A percentile compares a stretch with the other conserved stretches of the same genome.
Evolutionary conservation across 106 monocot genomes (phyloP).

Genomic region (Phalaenopsis equestris): DNA sequence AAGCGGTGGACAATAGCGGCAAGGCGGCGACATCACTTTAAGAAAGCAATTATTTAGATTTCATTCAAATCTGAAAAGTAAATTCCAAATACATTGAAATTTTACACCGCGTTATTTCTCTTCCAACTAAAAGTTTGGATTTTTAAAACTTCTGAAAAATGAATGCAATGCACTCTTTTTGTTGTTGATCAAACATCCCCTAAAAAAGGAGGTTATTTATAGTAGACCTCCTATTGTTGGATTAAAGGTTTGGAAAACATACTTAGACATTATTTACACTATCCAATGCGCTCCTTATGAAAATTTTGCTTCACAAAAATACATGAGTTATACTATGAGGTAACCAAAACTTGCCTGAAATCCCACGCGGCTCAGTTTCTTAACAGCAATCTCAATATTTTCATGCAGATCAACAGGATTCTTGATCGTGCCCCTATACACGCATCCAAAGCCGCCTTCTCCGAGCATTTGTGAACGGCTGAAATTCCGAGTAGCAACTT

Average conservation of each 20-base stretch:
- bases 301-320: not conserved
- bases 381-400: constrained; percentile 43
- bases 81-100: too few relatives aligned
- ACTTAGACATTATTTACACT: not conserved
- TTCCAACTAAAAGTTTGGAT: too few relatives aligned
- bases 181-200: too few relatives aligned
- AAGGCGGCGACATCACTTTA: too few relatives aligned
- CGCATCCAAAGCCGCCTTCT: constrained; percentile 60
- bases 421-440: constrained; percentile 41
- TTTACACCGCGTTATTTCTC: too few relatives aligned
- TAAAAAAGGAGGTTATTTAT: not conserved
- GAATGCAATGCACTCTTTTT: too few relatives aligned
- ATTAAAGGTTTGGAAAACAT: not conserved
- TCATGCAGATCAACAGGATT: constrained; percentile 22
- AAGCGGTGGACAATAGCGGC: too few relatives aligned
- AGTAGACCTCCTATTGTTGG: not conserved
- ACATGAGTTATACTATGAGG: not conserved
- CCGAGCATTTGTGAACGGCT: constrained; percentile 46
- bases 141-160: too few relatives aligned
- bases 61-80: too few relatives aligned
- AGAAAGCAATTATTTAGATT: too few relatives aligned
- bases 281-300: not conserved
- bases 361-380: constrained; percentile 44
- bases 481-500: constrained; percentile 47
- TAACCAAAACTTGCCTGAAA: constrained; percentile 29